phyloP scores from a whole-genome alignment of 345 rosid species.

The Salix caprea region DNA sequence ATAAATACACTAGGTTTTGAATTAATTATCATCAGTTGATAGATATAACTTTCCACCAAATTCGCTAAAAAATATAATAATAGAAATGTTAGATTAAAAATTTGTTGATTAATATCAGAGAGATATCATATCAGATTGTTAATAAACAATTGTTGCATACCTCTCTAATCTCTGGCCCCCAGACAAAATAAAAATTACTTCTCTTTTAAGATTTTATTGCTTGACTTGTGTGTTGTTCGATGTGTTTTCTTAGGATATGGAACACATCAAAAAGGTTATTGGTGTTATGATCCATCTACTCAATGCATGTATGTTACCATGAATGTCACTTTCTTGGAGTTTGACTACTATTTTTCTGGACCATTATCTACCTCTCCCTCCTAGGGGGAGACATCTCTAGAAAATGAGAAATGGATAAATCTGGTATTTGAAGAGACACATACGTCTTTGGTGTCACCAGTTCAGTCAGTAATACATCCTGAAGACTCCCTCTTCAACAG shows the following conservation, averaged over 20 bases:
- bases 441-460: neutral
- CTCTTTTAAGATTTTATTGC: neutral
- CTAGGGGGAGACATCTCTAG: neutral
- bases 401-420: neutral
- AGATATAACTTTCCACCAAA: no score
- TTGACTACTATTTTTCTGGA: neutral
- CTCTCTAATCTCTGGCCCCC: no score
- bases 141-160: no score
- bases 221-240: neutral
- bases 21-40: no score
- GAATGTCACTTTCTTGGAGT: neutral
- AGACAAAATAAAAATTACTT: no score
- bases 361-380: neutral
- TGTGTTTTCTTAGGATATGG: neutral
- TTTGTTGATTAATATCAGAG: no score
- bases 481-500: no score
- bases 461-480: neutral
- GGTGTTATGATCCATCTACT: neutral
- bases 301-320: neutral
- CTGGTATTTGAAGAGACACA: no score
- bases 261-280: conserved; percentile 1
- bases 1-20: no score
- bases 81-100: no score
- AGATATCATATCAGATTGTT: no score
- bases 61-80: no score